These are phyloP conservation scores for Solanum lycopersicoides DNA, from an alignment of 257 asterid genomes.

Conservation along the genomic window DNA sequence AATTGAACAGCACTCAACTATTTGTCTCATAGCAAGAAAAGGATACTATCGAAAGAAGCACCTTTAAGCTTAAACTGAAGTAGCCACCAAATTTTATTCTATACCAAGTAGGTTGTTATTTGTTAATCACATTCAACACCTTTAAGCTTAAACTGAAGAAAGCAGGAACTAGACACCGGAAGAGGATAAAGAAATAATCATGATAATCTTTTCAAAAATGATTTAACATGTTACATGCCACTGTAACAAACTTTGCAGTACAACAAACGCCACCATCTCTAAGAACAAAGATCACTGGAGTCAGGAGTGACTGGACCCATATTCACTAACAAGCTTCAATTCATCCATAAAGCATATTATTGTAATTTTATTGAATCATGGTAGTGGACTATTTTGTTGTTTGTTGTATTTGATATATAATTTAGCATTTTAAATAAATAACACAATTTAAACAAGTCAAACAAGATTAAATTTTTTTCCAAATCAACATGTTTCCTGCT, in stretches of 20 bases:
- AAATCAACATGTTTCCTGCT: not conserved
- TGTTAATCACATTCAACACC: not conserved
- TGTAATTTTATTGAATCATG: not conserved
- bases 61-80: not conserved
- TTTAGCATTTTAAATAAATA: not conserved
- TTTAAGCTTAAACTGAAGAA: not conserved
- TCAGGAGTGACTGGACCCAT: not conserved
- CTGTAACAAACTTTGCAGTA: not conserved
- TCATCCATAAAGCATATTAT: not conserved
- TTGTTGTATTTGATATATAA: not conserved
- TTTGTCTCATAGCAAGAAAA: not conserved
- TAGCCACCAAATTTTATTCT: not conserved
- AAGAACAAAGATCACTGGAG: not conserved
- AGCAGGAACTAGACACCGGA: not conserved
- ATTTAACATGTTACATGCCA: not conserved
- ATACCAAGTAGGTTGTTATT: not conserved
- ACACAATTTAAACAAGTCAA: not conserved
- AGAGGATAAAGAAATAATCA: not conserved
- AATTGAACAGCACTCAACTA: not conserved
- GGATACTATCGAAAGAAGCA: not conserved
- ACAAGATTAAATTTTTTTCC: not conserved
- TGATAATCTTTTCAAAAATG: not conserved
- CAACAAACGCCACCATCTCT: not conserved
- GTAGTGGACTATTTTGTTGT: not conserved
- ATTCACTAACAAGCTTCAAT: not conserved